These are phyloP conservation scores for Penicillium taxi DNA, from an alignment of 495 filamentous ascomycete species.

Conservation along the genomic window DNA sequence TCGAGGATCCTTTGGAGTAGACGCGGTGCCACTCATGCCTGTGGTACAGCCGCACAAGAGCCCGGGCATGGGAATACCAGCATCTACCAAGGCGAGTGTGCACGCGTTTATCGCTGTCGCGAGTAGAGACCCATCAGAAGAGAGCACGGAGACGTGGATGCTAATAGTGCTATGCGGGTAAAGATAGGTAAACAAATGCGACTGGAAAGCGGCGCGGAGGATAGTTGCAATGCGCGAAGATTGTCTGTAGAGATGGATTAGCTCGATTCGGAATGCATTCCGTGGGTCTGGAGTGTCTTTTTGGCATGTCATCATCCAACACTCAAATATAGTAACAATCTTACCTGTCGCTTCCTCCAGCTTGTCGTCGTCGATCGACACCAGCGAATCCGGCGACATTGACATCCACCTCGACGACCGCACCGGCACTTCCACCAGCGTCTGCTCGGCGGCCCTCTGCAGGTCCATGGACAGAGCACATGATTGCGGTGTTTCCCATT, in stretches of 20 bases:
- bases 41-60: slow-evolving; percentile 84
- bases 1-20: slow-evolving; percentile 43
- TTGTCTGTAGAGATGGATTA: slow-evolving; percentile 45
- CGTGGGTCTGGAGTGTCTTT: background rate
- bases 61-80: slow-evolving; percentile 88
- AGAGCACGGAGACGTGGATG: slow-evolving; percentile 79
- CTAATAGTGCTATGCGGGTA: slow-evolving; percentile 83
- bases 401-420: slow-evolving; percentile 72
- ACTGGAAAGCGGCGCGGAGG: slow-evolving; percentile 63
- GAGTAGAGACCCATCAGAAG: slow-evolving; percentile 82
- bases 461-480: slow-evolving; percentile 85
- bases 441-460: slow-evolving; percentile 53
- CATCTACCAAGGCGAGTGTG: slow-evolving; percentile 87
- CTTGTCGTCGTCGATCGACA: slow-evolving; percentile 71
- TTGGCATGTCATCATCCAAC: background rate
- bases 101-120: slow-evolving; percentile 86
- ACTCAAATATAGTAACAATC: slow-evolving; percentile 7
- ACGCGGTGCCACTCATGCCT: slow-evolving; percentile 61
- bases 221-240: slow-evolving; percentile 72
- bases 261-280: slow-evolving; percentile 1
- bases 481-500: slow-evolving; percentile 93
- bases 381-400: slow-evolving; percentile 81
- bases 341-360: slow-evolving; percentile 65
- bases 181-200: slow-evolving; percentile 71
- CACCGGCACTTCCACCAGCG: slow-evolving; percentile 41